A percentile compares a stretch with the other conserved stretches of the same genome.
These are phyloP conservation scores for Mycena crocata DNA, from an alignment of 768 basidiomycete genomes.

Conservation along the genomic window DNA sequence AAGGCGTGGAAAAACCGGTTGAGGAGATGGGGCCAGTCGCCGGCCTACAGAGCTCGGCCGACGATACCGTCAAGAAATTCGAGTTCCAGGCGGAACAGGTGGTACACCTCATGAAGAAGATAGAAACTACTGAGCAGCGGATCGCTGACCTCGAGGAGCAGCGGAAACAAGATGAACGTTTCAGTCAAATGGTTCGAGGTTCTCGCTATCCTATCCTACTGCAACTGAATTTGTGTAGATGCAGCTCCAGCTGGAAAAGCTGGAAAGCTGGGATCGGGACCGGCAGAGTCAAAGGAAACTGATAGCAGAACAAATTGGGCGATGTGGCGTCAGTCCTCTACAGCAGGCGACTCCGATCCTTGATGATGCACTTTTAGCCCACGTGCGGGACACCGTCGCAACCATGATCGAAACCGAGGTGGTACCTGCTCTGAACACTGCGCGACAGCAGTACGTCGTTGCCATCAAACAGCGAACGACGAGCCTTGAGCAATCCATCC, in stretches of 20 bases:
- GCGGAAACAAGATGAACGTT: not conserved
- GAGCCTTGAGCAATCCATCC: conserved; percentile 43
- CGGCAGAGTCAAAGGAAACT: not conserved
- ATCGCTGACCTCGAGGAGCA: not conserved
- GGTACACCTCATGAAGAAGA: not conserved
- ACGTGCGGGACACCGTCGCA: not conserved
- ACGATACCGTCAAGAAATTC: not conserved
- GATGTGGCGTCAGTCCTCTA: not conserved
- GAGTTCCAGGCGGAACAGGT: not conserved
- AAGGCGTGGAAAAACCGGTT: not conserved
- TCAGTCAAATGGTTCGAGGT: conserved; percentile 4
- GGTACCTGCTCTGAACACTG: conserved; percentile 15
- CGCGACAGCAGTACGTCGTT: not conserved
- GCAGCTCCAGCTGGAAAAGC: conserved; percentile 10
- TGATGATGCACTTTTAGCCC: conserved; percentile 7
- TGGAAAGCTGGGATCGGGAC: conserved; percentile 2
- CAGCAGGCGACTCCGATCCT: conserved; percentile 2
- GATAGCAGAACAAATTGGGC: not conserved
- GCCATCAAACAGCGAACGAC: conserved; percentile 33
- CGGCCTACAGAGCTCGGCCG: not conserved
- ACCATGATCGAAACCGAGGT: conserved; percentile 25
- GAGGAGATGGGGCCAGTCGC: not conserved
- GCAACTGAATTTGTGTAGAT: conserved; percentile 3
- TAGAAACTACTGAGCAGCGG: not conserved
- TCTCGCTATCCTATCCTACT: not conserved